Conservation (phyloP, 257 asterid species). For the Primulina eburnea region DNA sequence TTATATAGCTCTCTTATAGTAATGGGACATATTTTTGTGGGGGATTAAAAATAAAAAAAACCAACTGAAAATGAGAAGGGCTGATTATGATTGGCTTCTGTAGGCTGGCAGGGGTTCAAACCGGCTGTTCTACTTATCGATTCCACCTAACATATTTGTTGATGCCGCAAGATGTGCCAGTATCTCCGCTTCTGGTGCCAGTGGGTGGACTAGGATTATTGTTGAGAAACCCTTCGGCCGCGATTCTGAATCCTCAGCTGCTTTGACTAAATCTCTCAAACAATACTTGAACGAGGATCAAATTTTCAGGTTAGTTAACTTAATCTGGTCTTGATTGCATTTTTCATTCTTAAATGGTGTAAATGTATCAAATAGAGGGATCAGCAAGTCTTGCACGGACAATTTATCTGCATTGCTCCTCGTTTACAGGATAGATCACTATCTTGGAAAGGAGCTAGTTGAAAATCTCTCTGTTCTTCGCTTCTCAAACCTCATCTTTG, state of each 20-base stretch:
- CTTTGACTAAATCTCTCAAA: conserved; percentile 80
- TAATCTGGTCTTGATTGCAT: not conserved
- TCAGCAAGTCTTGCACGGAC: not conserved
- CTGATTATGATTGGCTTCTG: conserved; percentile 23
- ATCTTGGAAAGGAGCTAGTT: conserved; percentile 96
- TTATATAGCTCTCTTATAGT: not conserved
- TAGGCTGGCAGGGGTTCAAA: conserved; percentile 80
- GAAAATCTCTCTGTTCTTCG: conserved; percentile 97
- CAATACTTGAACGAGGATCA: conserved; percentile 87
- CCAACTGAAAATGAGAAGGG: not conserved
- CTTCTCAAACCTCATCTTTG: conserved; percentile 87
- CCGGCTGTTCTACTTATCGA: conserved; percentile 88
- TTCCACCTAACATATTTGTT: conserved; percentile 89
- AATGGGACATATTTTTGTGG: not conserved
- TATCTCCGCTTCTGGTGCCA: conserved; percentile 70
- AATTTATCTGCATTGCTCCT: conserved; percentile 7
- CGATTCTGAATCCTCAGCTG: conserved; percentile 92
- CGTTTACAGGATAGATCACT: conserved; percentile 85
- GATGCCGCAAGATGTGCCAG: conserved; percentile 92
- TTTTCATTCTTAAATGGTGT: not conserved
- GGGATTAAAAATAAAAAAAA: not conserved
- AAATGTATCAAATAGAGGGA: not conserved
- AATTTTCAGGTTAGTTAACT: conserved; percentile 62
- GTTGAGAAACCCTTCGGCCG: conserved; percentile 99
- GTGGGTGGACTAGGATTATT: conserved; percentile 96